Conservation (phyloP, 257 asterid genomes). For the Echium plantagineum region DNA sequence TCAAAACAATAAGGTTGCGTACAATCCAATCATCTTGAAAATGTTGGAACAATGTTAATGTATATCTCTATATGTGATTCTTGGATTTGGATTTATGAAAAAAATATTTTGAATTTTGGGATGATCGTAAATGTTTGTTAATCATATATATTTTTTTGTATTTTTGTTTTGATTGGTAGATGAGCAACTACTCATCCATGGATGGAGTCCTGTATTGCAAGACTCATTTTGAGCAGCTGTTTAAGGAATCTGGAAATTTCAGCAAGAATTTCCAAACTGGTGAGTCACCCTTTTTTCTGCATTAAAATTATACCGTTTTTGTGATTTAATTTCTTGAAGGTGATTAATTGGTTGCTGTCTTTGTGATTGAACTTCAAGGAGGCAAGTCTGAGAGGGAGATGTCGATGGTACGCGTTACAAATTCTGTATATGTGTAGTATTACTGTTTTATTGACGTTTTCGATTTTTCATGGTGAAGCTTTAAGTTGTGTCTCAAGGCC, state of each 20-base stretch:
- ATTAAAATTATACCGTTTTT: background rate
- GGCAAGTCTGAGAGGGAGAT: slow-evolving; percentile 16
- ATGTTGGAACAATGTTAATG: too few relatives aligned
- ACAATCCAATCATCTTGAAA: too few relatives aligned
- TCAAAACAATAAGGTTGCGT: too few relatives aligned
- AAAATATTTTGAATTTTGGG: too few relatives aligned
- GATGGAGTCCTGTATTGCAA: slow-evolving; percentile 50
- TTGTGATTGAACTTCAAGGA: slow-evolving; percentile 3
- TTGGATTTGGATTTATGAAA: background rate
- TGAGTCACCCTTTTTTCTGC: slow-evolving; percentile 5
- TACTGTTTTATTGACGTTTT: too few relatives aligned
- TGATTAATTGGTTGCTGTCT: background rate
- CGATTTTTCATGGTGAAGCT: too few relatives aligned
- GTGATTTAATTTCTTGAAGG: background rate
- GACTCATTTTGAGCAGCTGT: slow-evolving; percentile 48
- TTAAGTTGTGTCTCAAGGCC: too few relatives aligned
- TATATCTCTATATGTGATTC: background rate
- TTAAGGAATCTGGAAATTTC: slow-evolving; percentile 44
- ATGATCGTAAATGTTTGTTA: background rate
- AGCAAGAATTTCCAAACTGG: slow-evolving; percentile 42
- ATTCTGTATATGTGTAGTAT: background rate
- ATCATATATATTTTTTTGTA: background rate
- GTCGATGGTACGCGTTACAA: slow-evolving; percentile 18
- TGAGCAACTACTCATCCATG: slow-evolving; percentile 52
- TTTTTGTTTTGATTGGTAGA: slow-evolving; percentile 14